phyloP scores from a whole-genome alignment of 257 asterid species.

The Salvia miltiorrhiza region DNA sequence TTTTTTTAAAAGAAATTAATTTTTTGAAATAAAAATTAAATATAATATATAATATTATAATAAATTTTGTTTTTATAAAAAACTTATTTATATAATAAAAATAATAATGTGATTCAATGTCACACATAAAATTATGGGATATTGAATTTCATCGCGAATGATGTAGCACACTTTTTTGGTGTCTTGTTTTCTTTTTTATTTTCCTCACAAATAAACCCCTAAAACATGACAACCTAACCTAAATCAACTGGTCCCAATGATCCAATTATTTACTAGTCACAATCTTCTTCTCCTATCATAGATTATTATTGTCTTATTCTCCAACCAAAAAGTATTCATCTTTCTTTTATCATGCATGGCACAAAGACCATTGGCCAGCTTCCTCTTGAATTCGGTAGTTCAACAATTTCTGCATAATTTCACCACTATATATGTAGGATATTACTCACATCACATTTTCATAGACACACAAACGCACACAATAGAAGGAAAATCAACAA shows the following conservation, averaged over 20 bases:
- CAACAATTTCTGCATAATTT: conserved; percentile 27
- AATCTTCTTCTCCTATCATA: conserved; percentile 22
- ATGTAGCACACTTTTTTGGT: conserved; percentile 12
- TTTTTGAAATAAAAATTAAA: too few relatives aligned
- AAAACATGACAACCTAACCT: conserved; percentile 18
- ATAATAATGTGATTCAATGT: too few relatives aligned
- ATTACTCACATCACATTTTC: not conserved
- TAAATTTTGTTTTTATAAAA: too few relatives aligned
- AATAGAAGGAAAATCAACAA: not conserved
- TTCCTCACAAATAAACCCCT: not conserved
- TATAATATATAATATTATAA: too few relatives aligned
- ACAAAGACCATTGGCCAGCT: conserved; percentile 25
- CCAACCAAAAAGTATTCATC: not conserved
- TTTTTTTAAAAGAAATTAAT: too few relatives aligned
- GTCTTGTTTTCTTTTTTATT: conserved; percentile 7
- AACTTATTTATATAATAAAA: too few relatives aligned
- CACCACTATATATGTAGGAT: not conserved
- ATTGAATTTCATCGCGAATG: too few relatives aligned
- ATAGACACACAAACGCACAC: not conserved
- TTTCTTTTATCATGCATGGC: not conserved
- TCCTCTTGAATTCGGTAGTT: conserved; percentile 22
- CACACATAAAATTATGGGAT: too few relatives aligned
- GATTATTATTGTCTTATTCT: not conserved
- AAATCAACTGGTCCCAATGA: not conserved
- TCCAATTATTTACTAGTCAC: conserved; percentile 21